Base-by-base conservation (phyloP, 306 rosid species). In the Oemleria cerasiformis region DNA sequence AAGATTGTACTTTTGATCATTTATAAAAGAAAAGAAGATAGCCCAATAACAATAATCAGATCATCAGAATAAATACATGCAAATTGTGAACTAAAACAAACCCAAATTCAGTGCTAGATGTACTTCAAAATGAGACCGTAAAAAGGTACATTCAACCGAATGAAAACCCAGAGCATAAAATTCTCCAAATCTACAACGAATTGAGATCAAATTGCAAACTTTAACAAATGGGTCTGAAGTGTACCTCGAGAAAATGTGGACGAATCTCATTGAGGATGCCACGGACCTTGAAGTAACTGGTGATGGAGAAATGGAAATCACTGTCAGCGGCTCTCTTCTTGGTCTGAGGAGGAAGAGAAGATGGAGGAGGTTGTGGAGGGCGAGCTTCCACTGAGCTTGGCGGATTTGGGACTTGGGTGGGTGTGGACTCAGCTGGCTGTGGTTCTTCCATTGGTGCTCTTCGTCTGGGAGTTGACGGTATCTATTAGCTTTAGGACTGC, bases 241-340 rank as follows among this genome's bases (percentile, higher is more conserved):
- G 20, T 73, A 93, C 97, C 96, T 90, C 76, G 43, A 90, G 45
- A 34, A 90, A 85, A 71, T 73, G 87, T 63, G 97, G 97, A 42
- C 98, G 98, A 71, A 93, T 86, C 67, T 88, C 92, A 42, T 73
- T 84, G 79, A 88, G 64, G 63, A 90, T 30, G 4, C 85, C 80
- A 8, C 96, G 97, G 58, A 92, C 70, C 80, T 90, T 92, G 75
- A 82, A 71, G 79, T 56, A 73, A 60, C 58, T 77, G 69, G 89
- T 79, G 63, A 77, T 71, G 42, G 45, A 80, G 64, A 53, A 4
- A 61, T 44, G 72, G 64, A 69, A 38, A 67, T 77, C 74, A 56
- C 10, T 63, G 19, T 88, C 86, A 3, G 83, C 75, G 21, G 88
- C 87, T 63, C 98, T 83, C 88, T 82, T 85, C 48, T 50, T 78